Base-by-base conservation (phyloP, 2,329 filamentous ascomycete genomes). In the Paecilomyces sp. region DNA sequence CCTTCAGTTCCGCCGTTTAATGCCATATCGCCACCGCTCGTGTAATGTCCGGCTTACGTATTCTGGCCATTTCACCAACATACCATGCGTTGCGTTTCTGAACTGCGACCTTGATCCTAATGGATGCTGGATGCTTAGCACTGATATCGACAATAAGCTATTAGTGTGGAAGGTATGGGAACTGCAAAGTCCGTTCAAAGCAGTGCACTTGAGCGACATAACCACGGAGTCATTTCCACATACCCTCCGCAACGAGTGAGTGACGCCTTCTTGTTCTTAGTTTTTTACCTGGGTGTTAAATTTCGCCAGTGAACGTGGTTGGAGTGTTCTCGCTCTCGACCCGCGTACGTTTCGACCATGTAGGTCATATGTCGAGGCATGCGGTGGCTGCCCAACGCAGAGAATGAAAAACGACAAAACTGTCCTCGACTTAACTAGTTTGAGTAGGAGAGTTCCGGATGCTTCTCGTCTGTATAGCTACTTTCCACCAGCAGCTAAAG, bases 1-100 rank as follows among this genome's bases (percentile, higher is more conserved):
- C 31, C 51, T 54, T 9, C 65, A 70, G 24, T 65, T 77, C 52
- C 68, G 63, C 30, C 63, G 64, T 31, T 55, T 68, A 12, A 69
- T 70, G 63, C 70, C 68, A 15, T 59, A 66, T 9, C 64, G 68
- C 18, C 68, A 74, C 58, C 75, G 78, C 30, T 71, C 71, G 7
- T 70, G 70, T 13, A 80, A 80, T 61, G 68, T 79, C 34, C 75
- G 73, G 47, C 66, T 80, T 50, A 74, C 69, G 13, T 75, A 80
- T 47, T 67, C 61, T 9, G 77, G 76, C 3, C 79, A 80, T 65
- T 67, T 66, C 24, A 66, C 72, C 8, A 87, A 88, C 64, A 83
- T 87, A 18, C 85, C 85, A 1, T 77, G 76, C 54, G 76, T 88
- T 22, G 76, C 79, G 0, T 87, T 88, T 67, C 78, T 84, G 61